Evolutionary conservation across 257 asterid genomes (phyloP), one percentile per base, ranked within the genome.

Genomic region (Marsdenia floribunda): DNA sequence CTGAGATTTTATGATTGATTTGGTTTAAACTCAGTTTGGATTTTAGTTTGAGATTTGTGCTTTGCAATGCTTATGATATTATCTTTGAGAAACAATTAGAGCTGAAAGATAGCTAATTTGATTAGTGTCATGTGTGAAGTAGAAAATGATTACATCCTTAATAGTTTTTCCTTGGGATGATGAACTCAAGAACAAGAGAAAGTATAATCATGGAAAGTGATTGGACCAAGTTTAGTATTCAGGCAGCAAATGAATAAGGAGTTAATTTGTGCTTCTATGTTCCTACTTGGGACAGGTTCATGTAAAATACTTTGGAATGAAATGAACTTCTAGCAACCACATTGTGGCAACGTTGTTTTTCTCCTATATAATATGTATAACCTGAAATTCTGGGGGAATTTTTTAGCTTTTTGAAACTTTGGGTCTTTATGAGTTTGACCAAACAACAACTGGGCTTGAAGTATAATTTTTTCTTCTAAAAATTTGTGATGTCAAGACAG

Each of bases 1-100:
- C 7, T 10, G 57, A 11, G n/a, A 9, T 54, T 33, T 66, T 77
- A 59, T 75, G 52, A 49, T 72, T 67, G 6, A 19, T 73, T 68
- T n/a, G 47, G 22, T 50, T 79, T 55, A 29, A 29, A 35, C n/a
- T 63, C 1, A 59, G 64, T 64, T 49, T 49, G 21, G 46, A 60
- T 21, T 70, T 22, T 44, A n/a, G 40, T 44, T 21, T 22, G 8
- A 15, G 3, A 38, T 18, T 65, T 40, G 29, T 21, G 52, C 37
- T 66, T 44, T 44, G 49, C 10, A 44, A 44, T 66, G 70, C 50
- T 8, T 66, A 66, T 66, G 71, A 38, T 37, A 9, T 22, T 66
- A 15, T 1, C 71, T 66, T 6, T 19, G 52, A 19, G 52, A 66
- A 38, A 66, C 52, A 19, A 21, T 66, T 19, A 19, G 53, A 19